phyloP scores from a whole-genome alignment of 768 basidiomycete genomes.

The Phylloporus arenicola region DNA sequence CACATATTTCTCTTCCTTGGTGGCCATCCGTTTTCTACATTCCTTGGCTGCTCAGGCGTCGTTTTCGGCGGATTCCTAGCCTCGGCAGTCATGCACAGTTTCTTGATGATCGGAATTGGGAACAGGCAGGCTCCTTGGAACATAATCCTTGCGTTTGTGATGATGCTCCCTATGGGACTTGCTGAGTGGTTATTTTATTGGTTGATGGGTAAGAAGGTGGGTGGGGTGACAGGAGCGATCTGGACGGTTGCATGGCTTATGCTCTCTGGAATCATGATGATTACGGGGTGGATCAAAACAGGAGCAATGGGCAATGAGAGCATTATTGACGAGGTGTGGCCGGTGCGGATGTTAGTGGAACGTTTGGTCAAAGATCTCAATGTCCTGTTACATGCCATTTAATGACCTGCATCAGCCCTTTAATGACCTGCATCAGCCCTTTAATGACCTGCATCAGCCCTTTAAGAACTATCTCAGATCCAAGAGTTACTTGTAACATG shows the following conservation, averaged over 20 bases:
- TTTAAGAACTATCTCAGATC: no score
- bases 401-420: no score
- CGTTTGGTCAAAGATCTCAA: no score
- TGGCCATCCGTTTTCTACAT: slow-evolving; percentile 11
- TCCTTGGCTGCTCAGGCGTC: slow-evolving; percentile 33
- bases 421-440: no score
- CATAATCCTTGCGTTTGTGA: slow-evolving; percentile 40
- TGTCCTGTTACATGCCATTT: no score
- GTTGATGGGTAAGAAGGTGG: no score
- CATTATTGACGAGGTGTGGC: no score
- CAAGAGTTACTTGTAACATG: no score
- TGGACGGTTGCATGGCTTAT: slow-evolving; percentile 33
- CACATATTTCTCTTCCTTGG: slow-evolving; percentile 28
- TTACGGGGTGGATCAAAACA: slow-evolving; percentile 14
- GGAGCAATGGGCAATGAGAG: no score
- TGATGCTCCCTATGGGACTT: slow-evolving; percentile 48
- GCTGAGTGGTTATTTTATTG: slow-evolving; percentile 34
- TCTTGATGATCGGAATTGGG: slow-evolving; percentile 48
- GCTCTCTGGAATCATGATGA: slow-evolving; percentile 20
- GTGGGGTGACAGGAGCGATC: slow-evolving; percentile 29
- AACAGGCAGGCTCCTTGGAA: slow-evolving; percentile 36
- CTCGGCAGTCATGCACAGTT: slow-evolving; percentile 51
- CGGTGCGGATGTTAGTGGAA: no score
- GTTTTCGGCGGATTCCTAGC: no score
- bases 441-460: no score